Conservation (phyloP, 805 yeast species). For the Nakazawaea anatomiae region DNA sequence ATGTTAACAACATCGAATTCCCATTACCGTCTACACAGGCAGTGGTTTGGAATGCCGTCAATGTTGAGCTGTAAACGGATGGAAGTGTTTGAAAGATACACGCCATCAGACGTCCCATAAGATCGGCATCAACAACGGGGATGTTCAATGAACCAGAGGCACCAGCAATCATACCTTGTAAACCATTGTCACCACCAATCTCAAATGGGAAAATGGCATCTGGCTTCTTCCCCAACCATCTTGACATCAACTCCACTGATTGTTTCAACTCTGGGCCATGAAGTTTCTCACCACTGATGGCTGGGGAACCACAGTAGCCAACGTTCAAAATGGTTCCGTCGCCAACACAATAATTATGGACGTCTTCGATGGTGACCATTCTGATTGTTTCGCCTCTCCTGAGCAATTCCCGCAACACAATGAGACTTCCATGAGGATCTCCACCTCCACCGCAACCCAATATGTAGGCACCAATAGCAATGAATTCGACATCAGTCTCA, state of each 20-base stretch:
- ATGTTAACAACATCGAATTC: conserved; percentile 25
- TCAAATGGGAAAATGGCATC: conserved; percentile 33
- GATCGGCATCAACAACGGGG: conserved; percentile 30
- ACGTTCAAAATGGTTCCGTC: conserved; percentile 27
- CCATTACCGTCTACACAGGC: conserved; percentile 36
- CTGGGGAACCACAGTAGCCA: conserved; percentile 39
- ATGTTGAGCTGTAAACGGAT: conserved; percentile 14
- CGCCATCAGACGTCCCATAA: conserved; percentile 38
- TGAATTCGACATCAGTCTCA: conserved; percentile 33
- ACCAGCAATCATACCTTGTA: conserved; percentile 21
- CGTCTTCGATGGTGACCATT: conserved; percentile 27
- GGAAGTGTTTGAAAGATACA: conserved; percentile 30
- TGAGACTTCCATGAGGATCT: conserved; percentile 31
- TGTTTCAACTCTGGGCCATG: conserved; percentile 31
- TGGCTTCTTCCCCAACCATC: conserved; percentile 22
- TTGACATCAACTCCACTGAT: conserved; percentile 22
- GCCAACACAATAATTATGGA: conserved; percentile 17
- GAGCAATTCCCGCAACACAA: conserved; percentile 27
- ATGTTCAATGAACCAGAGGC: conserved; percentile 20
- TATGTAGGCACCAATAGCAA: conserved; percentile 38
- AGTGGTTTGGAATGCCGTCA: conserved; percentile 16
- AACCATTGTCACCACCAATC: conserved; percentile 40
- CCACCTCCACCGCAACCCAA: conserved; percentile 48
- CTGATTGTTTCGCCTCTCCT: conserved; percentile 26
- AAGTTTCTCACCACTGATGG: conserved; percentile 34